Percentiles rank a stretch among this genome's conserved stretches.
Conservation (phyloP, 139 green algal species). For the Coelastrella sp. region DNA sequence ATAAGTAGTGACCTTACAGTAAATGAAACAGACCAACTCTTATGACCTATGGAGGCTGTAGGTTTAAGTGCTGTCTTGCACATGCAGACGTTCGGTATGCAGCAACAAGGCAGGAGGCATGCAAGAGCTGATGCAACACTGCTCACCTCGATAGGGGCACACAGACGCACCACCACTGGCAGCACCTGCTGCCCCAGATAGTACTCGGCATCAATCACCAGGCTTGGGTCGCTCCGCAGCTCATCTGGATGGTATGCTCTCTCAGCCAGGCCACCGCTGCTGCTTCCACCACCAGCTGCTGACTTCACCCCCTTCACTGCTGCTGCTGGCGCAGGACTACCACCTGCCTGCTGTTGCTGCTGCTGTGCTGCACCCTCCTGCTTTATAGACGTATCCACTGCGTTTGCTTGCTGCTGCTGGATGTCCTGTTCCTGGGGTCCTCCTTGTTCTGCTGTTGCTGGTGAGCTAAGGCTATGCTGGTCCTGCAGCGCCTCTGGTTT, state of each 20-base stretch:
- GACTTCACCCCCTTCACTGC: background rate
- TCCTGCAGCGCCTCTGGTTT: constrained; percentile 3
- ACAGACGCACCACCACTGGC: constrained; percentile 93
- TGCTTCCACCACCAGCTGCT: constrained; percentile 37
- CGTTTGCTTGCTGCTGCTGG: background rate
- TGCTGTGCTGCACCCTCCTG: constrained; percentile 21
- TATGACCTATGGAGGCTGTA: too few species aligned
- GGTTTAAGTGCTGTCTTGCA: too few species aligned
- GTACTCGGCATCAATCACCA: constrained; percentile 89
- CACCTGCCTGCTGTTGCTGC: constrained; percentile 23
- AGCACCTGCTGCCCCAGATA: constrained; percentile 87
- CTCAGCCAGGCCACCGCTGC: constrained; percentile 81
- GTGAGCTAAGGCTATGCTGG: background rate
- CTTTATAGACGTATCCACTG: constrained; percentile 8
- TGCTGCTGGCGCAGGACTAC: background rate
- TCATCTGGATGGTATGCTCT: constrained; percentile 95
- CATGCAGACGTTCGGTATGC: too few species aligned
- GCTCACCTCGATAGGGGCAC: constrained; percentile 82
- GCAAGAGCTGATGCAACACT: constrained; percentile 64
- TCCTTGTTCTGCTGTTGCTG: background rate
- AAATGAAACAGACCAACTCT: too few species aligned
- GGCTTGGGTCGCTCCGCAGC: constrained; percentile 64
- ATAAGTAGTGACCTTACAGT: background rate
- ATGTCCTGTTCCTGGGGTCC: background rate
- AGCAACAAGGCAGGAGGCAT: too few species aligned